Conservation (phyloP, 768 basidiomycete genomes). For the Macrolepiota dolichaula region DNA sequence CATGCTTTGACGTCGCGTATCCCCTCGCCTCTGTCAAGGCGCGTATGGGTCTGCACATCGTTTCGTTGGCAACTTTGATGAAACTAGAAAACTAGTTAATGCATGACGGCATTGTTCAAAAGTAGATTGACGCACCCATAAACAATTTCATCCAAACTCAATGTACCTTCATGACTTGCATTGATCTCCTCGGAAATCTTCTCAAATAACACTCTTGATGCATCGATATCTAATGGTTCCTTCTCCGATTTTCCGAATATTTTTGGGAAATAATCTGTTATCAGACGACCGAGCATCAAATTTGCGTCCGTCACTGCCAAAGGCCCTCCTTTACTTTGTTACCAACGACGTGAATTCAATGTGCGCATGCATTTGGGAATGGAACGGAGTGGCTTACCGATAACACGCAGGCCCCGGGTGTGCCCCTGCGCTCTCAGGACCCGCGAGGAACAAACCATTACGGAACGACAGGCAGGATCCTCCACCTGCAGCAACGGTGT, state of each 20-base stretch:
- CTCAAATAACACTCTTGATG: slow-evolving; percentile 66
- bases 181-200: slow-evolving; percentile 71
- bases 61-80: slow-evolving; percentile 95
- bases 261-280: slow-evolving; percentile 91
- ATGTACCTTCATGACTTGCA: slow-evolving; percentile 49
- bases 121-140: slow-evolving; percentile 58
- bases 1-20: slow-evolving; percentile 75
- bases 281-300: slow-evolving; percentile 80
- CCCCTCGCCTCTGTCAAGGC: slow-evolving; percentile 89
- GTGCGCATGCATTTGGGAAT: neutral
- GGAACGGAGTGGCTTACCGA: slow-evolving; percentile 41
- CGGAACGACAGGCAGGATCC: slow-evolving; percentile 87
- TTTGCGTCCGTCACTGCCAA: slow-evolving; percentile 94
- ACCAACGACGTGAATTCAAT: neutral
- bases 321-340: slow-evolving; percentile 79
- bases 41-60: slow-evolving; percentile 92
- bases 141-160: slow-evolving; percentile 79
- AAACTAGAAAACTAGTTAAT: slow-evolving; percentile 54
- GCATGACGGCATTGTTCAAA: neutral
- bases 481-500: slow-evolving; percentile 94
- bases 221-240: slow-evolving; percentile 76
- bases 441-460: slow-evolving; percentile 88
- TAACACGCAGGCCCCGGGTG: slow-evolving; percentile 94
- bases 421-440: slow-evolving; percentile 91
- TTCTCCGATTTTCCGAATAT: slow-evolving; percentile 91